Base-by-base conservation (phyloP, 163 green algal species). In the Chlorella variabilis region DNA sequence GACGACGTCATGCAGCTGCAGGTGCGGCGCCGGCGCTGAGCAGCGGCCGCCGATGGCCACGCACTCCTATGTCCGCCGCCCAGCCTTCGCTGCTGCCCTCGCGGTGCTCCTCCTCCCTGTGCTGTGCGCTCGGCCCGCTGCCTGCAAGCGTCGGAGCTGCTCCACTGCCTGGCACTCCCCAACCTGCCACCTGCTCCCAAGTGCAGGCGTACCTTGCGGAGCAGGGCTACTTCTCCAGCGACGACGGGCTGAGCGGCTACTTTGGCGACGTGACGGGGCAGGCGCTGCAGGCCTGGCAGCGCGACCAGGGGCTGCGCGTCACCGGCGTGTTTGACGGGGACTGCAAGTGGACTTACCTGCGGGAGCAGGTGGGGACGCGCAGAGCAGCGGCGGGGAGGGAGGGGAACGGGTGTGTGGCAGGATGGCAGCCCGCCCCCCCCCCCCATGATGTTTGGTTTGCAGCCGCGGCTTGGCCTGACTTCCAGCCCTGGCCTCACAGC, bases 211-310 rank as follows among this genome's bases (percentile, higher is more conserved):
- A 62, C 41, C 67, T 88, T 4, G 54, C 49, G 0, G 84, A 86
- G 39, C 54, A 83, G 38, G 51, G 41, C 25, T 88, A 88, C 49
- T 77, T 83, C 18, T 76, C 75, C 48, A 20, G 56, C 4, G 76
- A 25, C 21, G 80, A 84, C 23, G 80, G 75, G 7, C 38, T 82
- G 21, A 86, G 38, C 70, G 84, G 84, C 17, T 89, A 86, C 59
- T 89, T 86, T 78, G 80, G 84, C 7, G 41, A 23, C 5, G 38
- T 70, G n/a, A 89, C 84, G 0, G 74, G 79, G 23, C 75, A 89
- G 13, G 78, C 84, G 21, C 45, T 89, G 45, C 51, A 79, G 39
- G 42, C n/a, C 2, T 89, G 84, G 84, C 84, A 89, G 61, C 54
- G 70, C 25, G 80, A 88, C 75, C 48, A 74, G n/a, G 74, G 79